Percentiles rank a stretch among this genome's conserved stretches.
phyloP scores from a whole-genome alignment of 495 filamentous ascomycete genomes.

The Talaromyces wortmannii region DNA sequence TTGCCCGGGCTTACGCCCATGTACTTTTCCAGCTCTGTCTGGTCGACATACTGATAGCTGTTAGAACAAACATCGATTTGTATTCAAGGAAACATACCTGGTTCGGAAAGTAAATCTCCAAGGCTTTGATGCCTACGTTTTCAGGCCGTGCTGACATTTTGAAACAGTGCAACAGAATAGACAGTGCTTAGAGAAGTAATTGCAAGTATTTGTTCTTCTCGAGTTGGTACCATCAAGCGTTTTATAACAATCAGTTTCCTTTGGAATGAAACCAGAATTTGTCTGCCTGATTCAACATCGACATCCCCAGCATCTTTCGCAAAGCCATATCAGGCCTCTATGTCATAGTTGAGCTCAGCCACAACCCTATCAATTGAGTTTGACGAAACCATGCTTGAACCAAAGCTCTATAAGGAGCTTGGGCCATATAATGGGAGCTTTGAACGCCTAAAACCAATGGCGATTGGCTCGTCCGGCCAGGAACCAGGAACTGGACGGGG shows the following conservation, averaged over 20 bases:
- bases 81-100: conserved; percentile 56
- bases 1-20: conserved; percentile 92
- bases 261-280: not conserved
- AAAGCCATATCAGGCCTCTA: not conserved
- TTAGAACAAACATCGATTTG: conserved; percentile 14
- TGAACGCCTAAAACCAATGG: no score
- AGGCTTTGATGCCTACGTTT: conserved; percentile 99
- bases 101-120: conserved; percentile 96
- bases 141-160: conserved; percentile 83
- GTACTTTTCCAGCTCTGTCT: conserved; percentile 93
- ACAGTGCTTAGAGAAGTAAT: no score
- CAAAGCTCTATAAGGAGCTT: not conserved
- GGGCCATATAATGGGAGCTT: not conserved
- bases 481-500: no score
- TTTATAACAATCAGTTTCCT: no score
- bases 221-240: no score
- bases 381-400: not conserved
- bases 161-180: not conserved
- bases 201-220: no score
- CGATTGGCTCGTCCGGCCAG: no score
- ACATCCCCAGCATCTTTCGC: no score
- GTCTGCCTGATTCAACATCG: not conserved
- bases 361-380: not conserved
- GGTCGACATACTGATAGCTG: conserved; percentile 78
- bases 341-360: not conserved